Evolutionary conservation across 1,139 yeast species (phyloP), one percentile per base, ranked within the genome.

Genomic region (Pichia norvegensis): DNA sequence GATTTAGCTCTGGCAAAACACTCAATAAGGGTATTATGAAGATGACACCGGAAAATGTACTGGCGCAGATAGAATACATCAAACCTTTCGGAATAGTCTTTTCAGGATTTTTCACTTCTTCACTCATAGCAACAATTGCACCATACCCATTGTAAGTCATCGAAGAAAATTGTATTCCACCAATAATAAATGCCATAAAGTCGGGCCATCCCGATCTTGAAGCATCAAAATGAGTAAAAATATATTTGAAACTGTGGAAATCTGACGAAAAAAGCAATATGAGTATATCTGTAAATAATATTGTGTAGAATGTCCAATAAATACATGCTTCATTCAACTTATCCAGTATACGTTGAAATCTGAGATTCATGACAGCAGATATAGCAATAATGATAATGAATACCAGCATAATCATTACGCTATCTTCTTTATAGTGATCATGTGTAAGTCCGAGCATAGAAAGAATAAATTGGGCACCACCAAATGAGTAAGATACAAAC

Each of bases 91-190:
- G 90, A 61, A 86, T 81, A 46, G 79, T 81, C 52, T 70, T 73
- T 58, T 85, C 90, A 0, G 95, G 92, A 35, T 71, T 71, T 54
- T 79, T 78, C 14, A 85, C 92, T 64, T 85, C 95, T 60, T 85
- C 95, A 33, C 88, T 79, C 70, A 85, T 75, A 8, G 92, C 81
- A 17, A 87, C 85, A 25, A 86, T 69, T 76, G 85, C 80, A 25
- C 92, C 92, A 61, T 82, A 85, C 0, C 95, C 95, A 50, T 85
- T 85, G 57, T 85, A 69, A 23, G 92, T 84, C 62, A 84, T 84
- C 38, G 85, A 80, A 0, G 90, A 78, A 54, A 85, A 83, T 60
- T 84, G 90, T 46, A 85, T 73, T 0, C 94, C 94, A 0, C 95
- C 95, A 36, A 85, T 76, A 45, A 82, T 66, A 50, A 83, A 83